Evolutionary conservation across 176 grass and related monocot genomes (phyloP).

Genomic region (Oryza brachyantha): DNA sequence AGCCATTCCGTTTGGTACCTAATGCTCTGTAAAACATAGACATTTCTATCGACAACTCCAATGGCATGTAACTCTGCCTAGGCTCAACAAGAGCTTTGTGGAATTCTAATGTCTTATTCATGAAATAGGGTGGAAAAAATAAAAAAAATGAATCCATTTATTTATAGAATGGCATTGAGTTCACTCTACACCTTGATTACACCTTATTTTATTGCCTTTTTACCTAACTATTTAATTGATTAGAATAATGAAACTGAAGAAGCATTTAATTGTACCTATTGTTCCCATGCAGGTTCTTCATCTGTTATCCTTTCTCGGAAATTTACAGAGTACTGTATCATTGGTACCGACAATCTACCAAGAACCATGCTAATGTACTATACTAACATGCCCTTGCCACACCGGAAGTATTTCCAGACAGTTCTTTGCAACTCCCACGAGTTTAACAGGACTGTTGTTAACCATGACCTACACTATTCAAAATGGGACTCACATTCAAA

Average conservation of each 20-base stretch:
- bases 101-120: neutral
- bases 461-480: constrained; percentile 70
- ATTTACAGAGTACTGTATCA: constrained; percentile 73
- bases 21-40: neutral
- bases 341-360: constrained; percentile 74
- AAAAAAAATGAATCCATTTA: neutral
- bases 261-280: constrained; percentile 11
- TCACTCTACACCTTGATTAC: neutral
- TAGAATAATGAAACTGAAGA: neutral
- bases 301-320: constrained; percentile 86
- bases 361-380: constrained; percentile 92
- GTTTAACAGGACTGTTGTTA: constrained; percentile 80
- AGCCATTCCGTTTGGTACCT: neutral
- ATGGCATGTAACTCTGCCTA: neutral
- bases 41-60: neutral
- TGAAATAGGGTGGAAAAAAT: neutral
- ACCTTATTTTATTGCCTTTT: neutral
- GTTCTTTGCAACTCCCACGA: constrained; percentile 79
- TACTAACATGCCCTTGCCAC: constrained; percentile 67
- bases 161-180: constrained; percentile 2
- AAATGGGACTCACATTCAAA: constrained; percentile 28
- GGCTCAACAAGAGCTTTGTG: neutral
- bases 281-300: constrained; percentile 58
- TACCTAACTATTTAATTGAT: neutral
- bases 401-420: constrained; percentile 89